phyloP scores from a whole-genome alignment of 73 alveolate genomes.

The Stentor coeruleus region DNA sequence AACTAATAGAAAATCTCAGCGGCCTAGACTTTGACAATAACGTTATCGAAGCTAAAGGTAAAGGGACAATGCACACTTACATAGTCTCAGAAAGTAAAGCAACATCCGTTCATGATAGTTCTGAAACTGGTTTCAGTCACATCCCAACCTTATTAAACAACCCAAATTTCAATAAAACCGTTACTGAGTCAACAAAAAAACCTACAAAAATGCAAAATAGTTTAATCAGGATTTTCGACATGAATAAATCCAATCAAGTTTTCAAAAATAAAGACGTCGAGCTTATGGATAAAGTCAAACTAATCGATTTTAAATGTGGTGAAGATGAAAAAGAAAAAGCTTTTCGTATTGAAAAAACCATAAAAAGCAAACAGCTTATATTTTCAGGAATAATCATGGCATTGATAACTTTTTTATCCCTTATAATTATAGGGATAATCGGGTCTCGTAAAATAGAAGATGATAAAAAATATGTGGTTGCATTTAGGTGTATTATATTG shows the following conservation, averaged over 20 bases:
- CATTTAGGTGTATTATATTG: background rate
- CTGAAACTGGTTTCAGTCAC: no score
- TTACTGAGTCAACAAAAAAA: no score
- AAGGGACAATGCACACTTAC: background rate
- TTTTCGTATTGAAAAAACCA: background rate
- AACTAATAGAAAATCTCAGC: no score
- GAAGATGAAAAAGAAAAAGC: background rate
- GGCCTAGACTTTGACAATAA: background rate
- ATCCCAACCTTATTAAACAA: no score
- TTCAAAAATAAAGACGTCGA: background rate
- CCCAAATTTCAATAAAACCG: no score
- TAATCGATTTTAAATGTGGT: background rate
- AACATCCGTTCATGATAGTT: no score
- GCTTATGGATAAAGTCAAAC: background rate
- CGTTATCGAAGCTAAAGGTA: background rate
- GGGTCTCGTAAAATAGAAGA: background rate
- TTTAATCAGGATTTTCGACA: no score
- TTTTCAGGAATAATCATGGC: background rate
- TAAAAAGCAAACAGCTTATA: background rate
- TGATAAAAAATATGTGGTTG: background rate
- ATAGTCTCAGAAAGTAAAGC: slow-evolving; percentile 3
- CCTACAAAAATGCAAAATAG: no score
- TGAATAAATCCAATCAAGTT: background rate
- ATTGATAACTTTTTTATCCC: background rate
- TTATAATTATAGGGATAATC: background rate